These are phyloP conservation scores for Diddensiella caesifluorescens DNA, from an alignment of 805 yeast genomes.

Conservation along the genomic window DNA sequence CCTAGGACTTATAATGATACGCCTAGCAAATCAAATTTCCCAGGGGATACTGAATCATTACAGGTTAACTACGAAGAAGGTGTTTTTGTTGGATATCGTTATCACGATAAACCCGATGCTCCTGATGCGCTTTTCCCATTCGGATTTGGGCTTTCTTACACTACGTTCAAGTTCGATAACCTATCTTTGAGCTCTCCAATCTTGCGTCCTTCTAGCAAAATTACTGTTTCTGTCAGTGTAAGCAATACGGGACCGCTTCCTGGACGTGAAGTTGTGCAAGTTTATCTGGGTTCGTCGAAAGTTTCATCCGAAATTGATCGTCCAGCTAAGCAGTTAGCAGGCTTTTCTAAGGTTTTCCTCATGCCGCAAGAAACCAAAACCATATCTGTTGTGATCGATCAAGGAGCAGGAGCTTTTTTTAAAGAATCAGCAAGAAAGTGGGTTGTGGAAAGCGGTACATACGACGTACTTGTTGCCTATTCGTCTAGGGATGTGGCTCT, in stretches of 20 bases:
- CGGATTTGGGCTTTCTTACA: constrained; percentile 58
- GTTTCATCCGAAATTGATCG: constrained; percentile 40
- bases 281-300: constrained; percentile 38
- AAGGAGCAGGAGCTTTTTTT: not conserved
- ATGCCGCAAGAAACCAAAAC: constrained; percentile 37
- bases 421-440: not conserved
- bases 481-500: not conserved
- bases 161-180: constrained; percentile 41
- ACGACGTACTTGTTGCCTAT: not conserved
- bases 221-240: constrained; percentile 37
- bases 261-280: constrained; percentile 54
- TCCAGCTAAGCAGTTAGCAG: constrained; percentile 56
- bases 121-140: constrained; percentile 49
- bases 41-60: constrained; percentile 40
- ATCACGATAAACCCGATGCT: constrained; percentile 46
- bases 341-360: constrained; percentile 45
- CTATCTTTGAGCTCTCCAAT: constrained; percentile 22
- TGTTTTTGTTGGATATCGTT: constrained; percentile 56
- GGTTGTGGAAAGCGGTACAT: not conserved
- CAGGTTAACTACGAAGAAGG: constrained; percentile 56
- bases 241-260: constrained; percentile 43
- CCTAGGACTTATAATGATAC: constrained; percentile 45
- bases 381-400: not conserved
- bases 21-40: constrained; percentile 32
- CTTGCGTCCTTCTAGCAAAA: constrained; percentile 32